These are phyloP conservation scores for Asterophora lycoperdoides DNA, from an alignment of 768 basidiomycete genomes.

Conservation along the genomic window DNA sequence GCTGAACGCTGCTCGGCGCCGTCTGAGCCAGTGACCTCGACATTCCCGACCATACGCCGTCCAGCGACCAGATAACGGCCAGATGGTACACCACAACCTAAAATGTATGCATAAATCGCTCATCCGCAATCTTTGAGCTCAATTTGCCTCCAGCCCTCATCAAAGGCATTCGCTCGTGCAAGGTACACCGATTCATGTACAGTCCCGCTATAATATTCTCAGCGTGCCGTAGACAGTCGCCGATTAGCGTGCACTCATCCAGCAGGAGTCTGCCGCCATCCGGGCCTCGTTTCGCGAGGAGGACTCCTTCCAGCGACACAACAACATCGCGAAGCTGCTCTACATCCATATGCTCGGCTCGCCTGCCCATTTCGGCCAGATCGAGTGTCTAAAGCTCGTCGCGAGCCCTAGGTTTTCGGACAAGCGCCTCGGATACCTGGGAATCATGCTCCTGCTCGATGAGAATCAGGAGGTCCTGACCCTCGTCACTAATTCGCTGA, in stretches of 20 bases:
- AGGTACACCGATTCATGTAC: slow-evolving; percentile 46
- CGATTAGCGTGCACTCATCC: slow-evolving; percentile 94
- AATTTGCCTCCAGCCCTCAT: slow-evolving; percentile 69
- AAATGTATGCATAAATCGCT: slow-evolving; percentile 51
- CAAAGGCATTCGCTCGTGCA: slow-evolving; percentile 97
- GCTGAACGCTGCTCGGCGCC: background rate
- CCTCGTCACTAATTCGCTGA: slow-evolving; percentile 94
- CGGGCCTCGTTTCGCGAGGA: slow-evolving; percentile 97
- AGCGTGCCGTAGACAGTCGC: slow-evolving; percentile 74
- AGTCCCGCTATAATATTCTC: slow-evolving; percentile 11
- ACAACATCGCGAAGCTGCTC: slow-evolving; percentile 96
- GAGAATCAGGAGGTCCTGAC: slow-evolving; percentile 98
- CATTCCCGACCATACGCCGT: background rate
- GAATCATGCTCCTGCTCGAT: slow-evolving; percentile 95
- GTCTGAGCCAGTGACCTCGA: background rate
- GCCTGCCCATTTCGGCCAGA: slow-evolving; percentile 98
- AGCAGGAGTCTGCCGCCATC: slow-evolving; percentile 96
- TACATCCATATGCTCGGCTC: slow-evolving; percentile 99
- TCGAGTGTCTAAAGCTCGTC: slow-evolving; percentile 92
- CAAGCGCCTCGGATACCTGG: slow-evolving; percentile 93
- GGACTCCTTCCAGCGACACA: slow-evolving; percentile 90
- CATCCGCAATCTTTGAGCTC: slow-evolving; percentile 9
- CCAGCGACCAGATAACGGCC: slow-evolving; percentile 1
- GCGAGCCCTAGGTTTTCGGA: slow-evolving; percentile 94
- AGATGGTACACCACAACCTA: slow-evolving; percentile 82